These are phyloP conservation scores for Coniochaeta ligniaria DNA, from an alignment of 2,329 filamentous ascomycete species.

Conservation along the genomic window DNA sequence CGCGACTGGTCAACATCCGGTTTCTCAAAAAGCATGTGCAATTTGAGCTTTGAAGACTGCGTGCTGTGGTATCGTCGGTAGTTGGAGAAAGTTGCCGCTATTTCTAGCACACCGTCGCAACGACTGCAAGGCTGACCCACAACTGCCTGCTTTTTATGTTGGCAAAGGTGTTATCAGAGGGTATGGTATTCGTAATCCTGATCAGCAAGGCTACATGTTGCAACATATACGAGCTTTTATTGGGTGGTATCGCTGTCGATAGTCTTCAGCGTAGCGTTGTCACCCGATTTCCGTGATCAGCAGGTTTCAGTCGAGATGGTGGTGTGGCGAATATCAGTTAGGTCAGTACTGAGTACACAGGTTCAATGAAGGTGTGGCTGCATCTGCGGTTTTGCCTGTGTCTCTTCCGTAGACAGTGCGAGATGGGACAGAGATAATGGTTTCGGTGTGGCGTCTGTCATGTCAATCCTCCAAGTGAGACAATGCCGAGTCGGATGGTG, in stretches of 20 bases:
- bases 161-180: neutral
- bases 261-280: neutral
- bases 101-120: neutral
- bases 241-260: neutral
- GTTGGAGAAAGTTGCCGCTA: neutral
- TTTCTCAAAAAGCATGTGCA: neutral
- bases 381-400: neutral
- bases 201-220: neutral
- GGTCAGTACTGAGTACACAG: neutral
- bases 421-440: neutral
- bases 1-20: neutral
- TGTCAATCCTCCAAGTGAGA: neutral
- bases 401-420: neutral
- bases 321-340: neutral
- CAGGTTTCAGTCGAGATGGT: neutral
- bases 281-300: neutral
- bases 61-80: too few relatives aligned
- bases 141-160: neutral
- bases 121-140: neutral
- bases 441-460: neutral
- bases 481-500: neutral
- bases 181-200: neutral
- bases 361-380: constrained; percentile 1
- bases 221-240: neutral
- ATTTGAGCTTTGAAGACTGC: too few relatives aligned